Conservation (phyloP, 2,329 filamentous ascomycete genomes). For the Phialophora tarda region DNA sequence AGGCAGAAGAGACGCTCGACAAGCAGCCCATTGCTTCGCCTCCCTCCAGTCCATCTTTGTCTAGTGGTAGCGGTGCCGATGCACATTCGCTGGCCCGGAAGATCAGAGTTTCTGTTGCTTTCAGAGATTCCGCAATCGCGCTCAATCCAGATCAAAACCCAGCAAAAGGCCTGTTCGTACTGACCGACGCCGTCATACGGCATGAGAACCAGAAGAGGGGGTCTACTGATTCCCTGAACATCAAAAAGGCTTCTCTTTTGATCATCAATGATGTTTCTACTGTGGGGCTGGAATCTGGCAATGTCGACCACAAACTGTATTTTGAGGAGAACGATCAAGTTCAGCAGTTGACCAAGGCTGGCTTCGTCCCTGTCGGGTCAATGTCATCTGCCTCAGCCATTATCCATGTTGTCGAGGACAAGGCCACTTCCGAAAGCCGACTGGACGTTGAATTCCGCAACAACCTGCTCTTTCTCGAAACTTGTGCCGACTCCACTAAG, state of each 20-base stretch:
- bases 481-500: slow-evolving; percentile 95
- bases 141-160: slow-evolving; percentile 77
- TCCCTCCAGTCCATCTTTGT: slow-evolving; percentile 34
- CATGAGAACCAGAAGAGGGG: slow-evolving; percentile 69
- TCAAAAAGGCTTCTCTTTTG: slow-evolving; percentile 82
- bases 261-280: slow-evolving; percentile 75
- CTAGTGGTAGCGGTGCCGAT: slow-evolving; percentile 25
- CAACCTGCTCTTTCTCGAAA: slow-evolving; percentile 86
- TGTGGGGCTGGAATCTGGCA: slow-evolving; percentile 42
- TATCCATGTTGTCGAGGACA: slow-evolving; percentile 64
- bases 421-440: slow-evolving; percentile 65
- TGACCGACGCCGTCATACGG: slow-evolving; percentile 77
- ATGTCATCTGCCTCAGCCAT: slow-evolving; percentile 78
- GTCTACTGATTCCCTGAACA: slow-evolving; percentile 67
- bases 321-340: slow-evolving; percentile 53
- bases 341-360: slow-evolving; percentile 61
- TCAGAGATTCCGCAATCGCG: slow-evolving; percentile 81
- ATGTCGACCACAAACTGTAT: slow-evolving; percentile 42
- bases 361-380: slow-evolving; percentile 85
- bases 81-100: slow-evolving; percentile 54
- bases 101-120: slow-evolving; percentile 61
- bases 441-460: slow-evolving; percentile 83
- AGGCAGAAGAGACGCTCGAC: slow-evolving; percentile 67
- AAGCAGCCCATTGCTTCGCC: slow-evolving; percentile 62
- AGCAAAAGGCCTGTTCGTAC: slow-evolving; percentile 77